A percentile compares a stretch with the other conserved stretches of the same genome.
Conservation (phyloP, 768 basidiomycete species). For the Rhodotorula diobovata region DNA sequence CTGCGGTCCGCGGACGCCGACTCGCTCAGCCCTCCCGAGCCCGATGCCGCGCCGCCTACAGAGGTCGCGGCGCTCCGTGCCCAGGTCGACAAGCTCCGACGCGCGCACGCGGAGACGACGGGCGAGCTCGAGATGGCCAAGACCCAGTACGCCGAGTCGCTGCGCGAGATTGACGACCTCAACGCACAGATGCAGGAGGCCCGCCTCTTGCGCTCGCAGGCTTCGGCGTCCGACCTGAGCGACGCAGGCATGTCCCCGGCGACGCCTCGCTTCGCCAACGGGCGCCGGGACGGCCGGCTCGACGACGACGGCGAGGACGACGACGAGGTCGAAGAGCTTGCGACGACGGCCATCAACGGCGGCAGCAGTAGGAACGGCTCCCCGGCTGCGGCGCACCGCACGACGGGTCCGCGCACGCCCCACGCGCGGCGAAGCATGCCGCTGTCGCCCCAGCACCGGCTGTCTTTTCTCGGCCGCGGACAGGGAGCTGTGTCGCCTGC, state of each 20-base stretch:
- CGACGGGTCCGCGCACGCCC: conserved; percentile 24
- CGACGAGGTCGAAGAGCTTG: conserved; percentile 29
- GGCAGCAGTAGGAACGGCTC: conserved; percentile 16
- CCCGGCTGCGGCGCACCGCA: conserved; percentile 9
- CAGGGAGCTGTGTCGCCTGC: conserved; percentile 25
- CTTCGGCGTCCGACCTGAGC: not conserved
- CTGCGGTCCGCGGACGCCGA: conserved; percentile 34
- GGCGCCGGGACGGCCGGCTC: not conserved
- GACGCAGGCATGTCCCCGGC: conserved; percentile 10
- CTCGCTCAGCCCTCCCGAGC: conserved; percentile 44
- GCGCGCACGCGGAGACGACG: conserved; percentile 74
- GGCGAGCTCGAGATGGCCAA: conserved; percentile 72
- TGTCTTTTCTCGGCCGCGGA: conserved; percentile 44
- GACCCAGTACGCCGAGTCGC: conserved; percentile 77
- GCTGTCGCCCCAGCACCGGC: conserved; percentile 31
- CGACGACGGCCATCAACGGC: not conserved
- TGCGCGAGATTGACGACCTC: conserved; percentile 87
- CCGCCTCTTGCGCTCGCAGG: conserved; percentile 52
- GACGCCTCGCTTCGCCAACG: not conserved
- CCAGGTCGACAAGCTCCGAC: conserved; percentile 70
- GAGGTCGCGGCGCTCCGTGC: conserved; percentile 52
- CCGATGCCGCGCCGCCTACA: conserved; percentile 7
- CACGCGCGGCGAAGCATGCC: conserved; percentile 41
- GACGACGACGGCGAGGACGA: conserved; percentile 6
- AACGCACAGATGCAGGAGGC: conserved; percentile 84